Conservation (phyloP, 169 alveolate species). For the Babesia sp. region DNA sequence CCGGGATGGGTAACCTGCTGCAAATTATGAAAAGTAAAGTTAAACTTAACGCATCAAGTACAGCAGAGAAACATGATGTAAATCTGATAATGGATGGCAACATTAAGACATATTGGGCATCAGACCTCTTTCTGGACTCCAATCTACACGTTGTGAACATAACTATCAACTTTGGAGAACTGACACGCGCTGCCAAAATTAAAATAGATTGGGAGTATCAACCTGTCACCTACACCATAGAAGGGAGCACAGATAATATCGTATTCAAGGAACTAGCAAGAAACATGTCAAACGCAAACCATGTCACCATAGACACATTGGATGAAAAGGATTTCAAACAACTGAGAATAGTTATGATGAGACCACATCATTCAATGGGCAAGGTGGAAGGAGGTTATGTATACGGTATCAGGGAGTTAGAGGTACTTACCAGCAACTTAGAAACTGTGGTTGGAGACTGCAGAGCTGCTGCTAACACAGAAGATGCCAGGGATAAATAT, state of each 20-base stretch:
- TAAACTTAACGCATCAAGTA: slow-evolving; percentile 48
- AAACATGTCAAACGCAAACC: slow-evolving; percentile 78
- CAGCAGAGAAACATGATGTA: slow-evolving; percentile 74
- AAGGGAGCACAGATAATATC: slow-evolving; percentile 80
- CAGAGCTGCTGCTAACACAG: slow-evolving; percentile 85
- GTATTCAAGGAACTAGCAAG: slow-evolving; percentile 65
- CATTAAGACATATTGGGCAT: slow-evolving; percentile 87
- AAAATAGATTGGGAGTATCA: slow-evolving; percentile 89
- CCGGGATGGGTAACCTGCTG: slow-evolving; percentile 82
- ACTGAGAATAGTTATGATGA: slow-evolving; percentile 79
- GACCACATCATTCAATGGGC: slow-evolving; percentile 86
- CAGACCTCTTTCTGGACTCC: slow-evolving; percentile 78
- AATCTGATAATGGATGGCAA: slow-evolving; percentile 82
- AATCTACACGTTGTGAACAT: slow-evolving; percentile 71
- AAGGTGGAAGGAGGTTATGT: slow-evolving; percentile 76
- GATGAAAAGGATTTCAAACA: slow-evolving; percentile 75
- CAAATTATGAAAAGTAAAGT: slow-evolving; percentile 34
- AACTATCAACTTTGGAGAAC: slow-evolving; percentile 76
- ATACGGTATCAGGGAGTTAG: slow-evolving; percentile 85
- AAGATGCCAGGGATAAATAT: slow-evolving; percentile 89
- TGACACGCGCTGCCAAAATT: slow-evolving; percentile 70
- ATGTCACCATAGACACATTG: slow-evolving; percentile 76
- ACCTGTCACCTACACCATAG: slow-evolving; percentile 82
- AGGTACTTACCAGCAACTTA: slow-evolving; percentile 81
- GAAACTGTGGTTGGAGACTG: slow-evolving; percentile 82